Evolutionary conservation across 2,329 filamentous ascomycete species (phyloP).

Genomic region (Ustulina deusta): DNA sequence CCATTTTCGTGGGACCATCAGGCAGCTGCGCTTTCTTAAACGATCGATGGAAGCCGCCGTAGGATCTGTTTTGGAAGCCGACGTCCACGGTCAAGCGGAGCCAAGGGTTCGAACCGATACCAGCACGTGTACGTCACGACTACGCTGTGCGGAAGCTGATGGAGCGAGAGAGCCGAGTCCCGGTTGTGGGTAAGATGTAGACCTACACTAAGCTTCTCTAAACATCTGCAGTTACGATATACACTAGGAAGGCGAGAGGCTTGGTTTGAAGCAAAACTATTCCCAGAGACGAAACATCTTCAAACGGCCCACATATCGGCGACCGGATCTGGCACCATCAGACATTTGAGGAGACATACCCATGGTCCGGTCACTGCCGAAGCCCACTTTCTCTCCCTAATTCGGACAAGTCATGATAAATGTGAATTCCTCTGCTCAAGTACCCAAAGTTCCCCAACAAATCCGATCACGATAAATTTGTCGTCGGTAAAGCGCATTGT

Average conservation of each 20-base stretch:
- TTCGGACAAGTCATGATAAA: slow-evolving; percentile 1
- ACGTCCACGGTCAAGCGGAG: slow-evolving; percentile 14
- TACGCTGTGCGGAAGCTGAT: slow-evolving; percentile 15
- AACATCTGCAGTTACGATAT: slow-evolving; percentile 11
- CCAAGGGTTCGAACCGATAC: slow-evolving; percentile 24
- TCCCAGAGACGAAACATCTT: slow-evolving; percentile 36
- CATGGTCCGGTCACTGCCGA: slow-evolving; percentile 34
- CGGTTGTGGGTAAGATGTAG: slow-evolving; percentile 18
- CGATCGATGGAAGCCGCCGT: slow-evolving; percentile 24
- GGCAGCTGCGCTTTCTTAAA: slow-evolving; percentile 19
- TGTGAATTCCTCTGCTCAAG: neutral
- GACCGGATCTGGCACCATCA: slow-evolving; percentile 36
- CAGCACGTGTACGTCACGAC: slow-evolving; percentile 1
- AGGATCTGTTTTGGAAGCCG: slow-evolving; percentile 27
- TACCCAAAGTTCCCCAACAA: neutral
- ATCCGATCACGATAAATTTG: neutral
- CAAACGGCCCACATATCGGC: slow-evolving; percentile 38
- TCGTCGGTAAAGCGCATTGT: neutral
- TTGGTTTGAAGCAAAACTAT: slow-evolving; percentile 25
- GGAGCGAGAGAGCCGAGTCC: slow-evolving; percentile 23
- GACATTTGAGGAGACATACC: slow-evolving; percentile 36
- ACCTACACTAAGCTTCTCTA: slow-evolving; percentile 9
- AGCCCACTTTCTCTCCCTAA: slow-evolving; percentile 15
- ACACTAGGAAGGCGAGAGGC: neutral
- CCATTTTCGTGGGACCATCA: slow-evolving; percentile 34